Percentiles rank a stretch among this genome's conserved stretches.
Conservation (phyloP, 2,329 filamentous ascomycete genomes). For the Didymella arachidicola region DNA sequence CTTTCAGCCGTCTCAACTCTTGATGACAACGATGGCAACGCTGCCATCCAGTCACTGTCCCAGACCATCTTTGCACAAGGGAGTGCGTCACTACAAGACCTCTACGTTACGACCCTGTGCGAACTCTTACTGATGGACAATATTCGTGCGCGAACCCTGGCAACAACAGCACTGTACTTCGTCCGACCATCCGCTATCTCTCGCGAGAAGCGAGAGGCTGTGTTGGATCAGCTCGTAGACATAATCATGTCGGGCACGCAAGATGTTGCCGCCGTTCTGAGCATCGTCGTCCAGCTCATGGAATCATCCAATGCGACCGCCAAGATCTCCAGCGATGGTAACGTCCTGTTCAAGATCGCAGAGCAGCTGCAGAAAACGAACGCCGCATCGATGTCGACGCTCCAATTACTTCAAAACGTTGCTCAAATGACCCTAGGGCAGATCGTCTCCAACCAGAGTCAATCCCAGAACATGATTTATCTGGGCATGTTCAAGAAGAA, state of each 20-base stretch:
- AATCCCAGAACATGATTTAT: conserved; percentile 44
- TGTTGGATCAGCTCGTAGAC: conserved; percentile 40
- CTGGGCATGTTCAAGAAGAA: conserved; percentile 38
- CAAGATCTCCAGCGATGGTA: conserved; percentile 40
- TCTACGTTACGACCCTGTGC: conserved; percentile 33
- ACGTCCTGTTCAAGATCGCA: conserved; percentile 38
- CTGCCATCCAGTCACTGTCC: conserved; percentile 30
- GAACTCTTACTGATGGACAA: conserved; percentile 22
- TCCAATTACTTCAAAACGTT: conserved; percentile 38
- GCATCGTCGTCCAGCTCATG: conserved; percentile 45
- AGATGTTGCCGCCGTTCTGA: conserved; percentile 27
- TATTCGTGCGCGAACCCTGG: conserved; percentile 19
- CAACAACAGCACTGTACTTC: conserved; percentile 32
- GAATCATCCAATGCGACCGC: conserved; percentile 47
- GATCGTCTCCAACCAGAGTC: conserved; percentile 46
- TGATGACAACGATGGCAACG: conserved; percentile 8
- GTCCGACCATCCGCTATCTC: conserved; percentile 37
- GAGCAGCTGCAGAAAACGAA: conserved; percentile 32
- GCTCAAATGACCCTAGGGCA: conserved; percentile 38
- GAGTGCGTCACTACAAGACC: conserved; percentile 27
- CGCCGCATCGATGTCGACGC: conserved; percentile 20
- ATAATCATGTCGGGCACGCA: conserved; percentile 22
- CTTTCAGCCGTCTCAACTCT: conserved; percentile 30
- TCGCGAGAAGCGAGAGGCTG: conserved; percentile 43
- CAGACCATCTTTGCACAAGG: conserved; percentile 33